Evolutionary conservation across 345 rosid genomes (phyloP).

Genomic region (Eucalyptus brandiana): DNA sequence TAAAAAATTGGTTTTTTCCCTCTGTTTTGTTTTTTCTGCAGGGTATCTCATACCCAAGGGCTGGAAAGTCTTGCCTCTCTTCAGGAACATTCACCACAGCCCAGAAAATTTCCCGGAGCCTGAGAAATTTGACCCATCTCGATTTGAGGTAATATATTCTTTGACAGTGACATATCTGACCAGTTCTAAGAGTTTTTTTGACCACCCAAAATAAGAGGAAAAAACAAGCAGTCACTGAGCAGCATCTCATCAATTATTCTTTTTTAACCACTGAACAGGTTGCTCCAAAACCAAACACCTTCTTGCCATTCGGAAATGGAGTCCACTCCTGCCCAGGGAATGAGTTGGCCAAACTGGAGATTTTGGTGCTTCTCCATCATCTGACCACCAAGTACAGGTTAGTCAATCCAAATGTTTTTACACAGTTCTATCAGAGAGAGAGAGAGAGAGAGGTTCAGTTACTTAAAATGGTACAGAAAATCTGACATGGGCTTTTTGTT

Average conservation of each 20-base stretch:
- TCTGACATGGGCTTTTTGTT: background rate
- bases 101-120: conserved; percentile 63
- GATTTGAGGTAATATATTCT: conserved; percentile 55
- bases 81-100: conserved; percentile 81
- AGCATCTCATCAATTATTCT: background rate
- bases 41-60: conserved; percentile 90
- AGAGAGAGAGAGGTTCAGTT: background rate
- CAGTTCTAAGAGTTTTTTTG: background rate
- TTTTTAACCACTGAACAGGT: conserved; percentile 5
- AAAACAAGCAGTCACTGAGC: background rate
- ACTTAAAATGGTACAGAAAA: background rate
- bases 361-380: conserved; percentile 27
- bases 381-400: conserved; percentile 39
- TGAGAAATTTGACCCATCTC: conserved; percentile 64
- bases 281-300: conserved; percentile 24
- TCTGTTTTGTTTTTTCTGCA: background rate
- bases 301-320: conserved; percentile 42
- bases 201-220: background rate
- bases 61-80: conserved; percentile 88
- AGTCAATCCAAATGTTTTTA: background rate
- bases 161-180: background rate
- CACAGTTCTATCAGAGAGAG: no score
- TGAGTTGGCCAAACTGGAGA: conserved; percentile 44
- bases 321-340: conserved; percentile 41
- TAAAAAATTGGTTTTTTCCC: background rate